Percentiles rank a stretch among this genome's conserved stretches.
Evolutionary conservation across 148 eudicot genomes (phyloP).

Genomic region (Amaranthus cruentus): DNA sequence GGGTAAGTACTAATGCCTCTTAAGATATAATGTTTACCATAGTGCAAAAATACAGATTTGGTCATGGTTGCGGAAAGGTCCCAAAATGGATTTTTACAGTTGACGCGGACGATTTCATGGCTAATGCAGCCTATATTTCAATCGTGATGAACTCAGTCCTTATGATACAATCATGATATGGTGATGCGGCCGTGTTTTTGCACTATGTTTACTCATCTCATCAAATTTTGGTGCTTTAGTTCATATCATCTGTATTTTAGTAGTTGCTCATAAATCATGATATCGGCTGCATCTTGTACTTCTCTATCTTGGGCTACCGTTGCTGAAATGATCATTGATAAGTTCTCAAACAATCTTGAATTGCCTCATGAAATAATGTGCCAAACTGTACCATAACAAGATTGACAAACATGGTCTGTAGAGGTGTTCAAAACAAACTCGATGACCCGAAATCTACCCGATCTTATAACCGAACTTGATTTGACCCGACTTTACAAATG

Average conservation of each 20-base stretch:
- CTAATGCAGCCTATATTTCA: too few relatives aligned
- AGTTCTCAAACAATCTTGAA: not conserved
- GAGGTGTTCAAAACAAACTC: not conserved
- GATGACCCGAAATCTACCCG: too few relatives aligned
- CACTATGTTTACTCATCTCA: not conserved
- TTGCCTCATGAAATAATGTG: not conserved
- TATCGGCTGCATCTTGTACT: too few relatives aligned
- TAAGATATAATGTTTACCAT: too few relatives aligned
- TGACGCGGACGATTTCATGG: too few relatives aligned
- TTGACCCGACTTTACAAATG: too few relatives aligned
- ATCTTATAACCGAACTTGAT: too few relatives aligned
- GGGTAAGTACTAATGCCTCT: slow-evolving; percentile 49
- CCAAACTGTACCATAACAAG: not conserved
- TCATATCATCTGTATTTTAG: not conserved
- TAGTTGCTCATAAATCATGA: not conserved
- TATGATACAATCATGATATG: too few relatives aligned
- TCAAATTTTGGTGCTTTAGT: not conserved
- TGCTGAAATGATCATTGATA: not conserved
- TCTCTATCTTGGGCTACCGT: not conserved
- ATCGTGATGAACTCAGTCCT: too few relatives aligned
- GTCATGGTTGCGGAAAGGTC: too few relatives aligned
- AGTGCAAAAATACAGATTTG: too few relatives aligned
- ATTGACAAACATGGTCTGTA: not conserved
- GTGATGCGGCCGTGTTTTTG: not conserved
- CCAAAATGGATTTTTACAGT: too few relatives aligned